These are phyloP conservation scores for Penicillium ochrochloron DNA, from an alignment of 495 filamentous ascomycete species.

Conservation along the genomic window DNA sequence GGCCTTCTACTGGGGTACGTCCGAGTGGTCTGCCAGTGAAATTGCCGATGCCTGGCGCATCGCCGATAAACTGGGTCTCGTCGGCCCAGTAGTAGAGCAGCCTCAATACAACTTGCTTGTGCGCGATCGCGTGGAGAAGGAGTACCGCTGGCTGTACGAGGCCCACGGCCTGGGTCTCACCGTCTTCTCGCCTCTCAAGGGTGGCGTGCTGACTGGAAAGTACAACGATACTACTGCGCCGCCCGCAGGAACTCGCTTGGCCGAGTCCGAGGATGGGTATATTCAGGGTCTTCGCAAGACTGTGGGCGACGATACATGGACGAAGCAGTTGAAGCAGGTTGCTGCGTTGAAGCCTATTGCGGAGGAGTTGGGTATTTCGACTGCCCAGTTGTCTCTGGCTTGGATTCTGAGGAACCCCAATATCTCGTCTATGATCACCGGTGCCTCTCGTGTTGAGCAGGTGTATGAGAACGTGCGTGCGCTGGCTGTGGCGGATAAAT, in stretches of 20 bases:
- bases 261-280: constrained; percentile 47
- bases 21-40: constrained; percentile 83
- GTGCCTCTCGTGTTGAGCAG: constrained; percentile 73
- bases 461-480: constrained; percentile 72
- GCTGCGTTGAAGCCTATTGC: constrained; percentile 64
- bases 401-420: constrained; percentile 81
- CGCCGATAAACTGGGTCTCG: constrained; percentile 74
- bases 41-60: constrained; percentile 76
- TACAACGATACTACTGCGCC: constrained; percentile 64
- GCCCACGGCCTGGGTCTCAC: constrained; percentile 72
- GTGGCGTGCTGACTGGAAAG: constrained; percentile 79
- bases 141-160: constrained; percentile 70
- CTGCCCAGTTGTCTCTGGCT: constrained; percentile 71
- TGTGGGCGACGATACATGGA: constrained; percentile 29
- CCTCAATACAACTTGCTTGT: constrained; percentile 80
- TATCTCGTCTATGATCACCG: constrained; percentile 76
- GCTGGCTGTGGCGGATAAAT: constrained; percentile 60
- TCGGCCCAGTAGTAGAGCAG: constrained; percentile 84
- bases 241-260: constrained; percentile 44
- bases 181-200: constrained; percentile 71
- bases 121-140: constrained; percentile 73
- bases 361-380: constrained; percentile 65
- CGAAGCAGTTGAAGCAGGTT: constrained; percentile 29
- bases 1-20: constrained; percentile 91
- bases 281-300: constrained; percentile 36